Percentiles rank a stretch among this genome's conserved stretches.
phyloP scores from a whole-genome alignment of 2,329 filamentous ascomycete genomes.

The Fusarium sp. region DNA sequence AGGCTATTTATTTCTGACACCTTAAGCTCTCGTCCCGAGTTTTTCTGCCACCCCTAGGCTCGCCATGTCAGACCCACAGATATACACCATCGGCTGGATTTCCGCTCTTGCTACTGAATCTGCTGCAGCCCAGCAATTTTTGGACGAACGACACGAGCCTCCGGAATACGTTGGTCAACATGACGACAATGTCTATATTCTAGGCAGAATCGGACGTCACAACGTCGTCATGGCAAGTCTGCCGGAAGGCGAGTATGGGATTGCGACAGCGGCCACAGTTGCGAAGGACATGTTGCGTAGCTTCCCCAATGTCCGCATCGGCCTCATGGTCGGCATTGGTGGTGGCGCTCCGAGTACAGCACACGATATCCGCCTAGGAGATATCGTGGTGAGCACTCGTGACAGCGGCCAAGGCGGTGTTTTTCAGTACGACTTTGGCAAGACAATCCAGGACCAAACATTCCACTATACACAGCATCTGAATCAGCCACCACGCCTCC shows the following conservation, averaged over 20 bases:
- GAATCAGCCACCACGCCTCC: conserved; percentile 32
- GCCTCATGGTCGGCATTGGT: conserved; percentile 53
- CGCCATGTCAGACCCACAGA: conserved; percentile 20
- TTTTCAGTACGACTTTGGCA: conserved; percentile 48
- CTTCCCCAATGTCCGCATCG: conserved; percentile 49
- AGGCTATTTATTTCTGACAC: too few relatives aligned
- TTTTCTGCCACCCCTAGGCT: too few relatives aligned
- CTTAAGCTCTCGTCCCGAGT: too few relatives aligned
- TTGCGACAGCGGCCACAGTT: conserved; percentile 44
- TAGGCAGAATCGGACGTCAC: conserved; percentile 51
- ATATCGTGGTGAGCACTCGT: conserved; percentile 43
- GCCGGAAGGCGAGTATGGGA: conserved; percentile 48
- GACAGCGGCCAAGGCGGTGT: conserved; percentile 35
- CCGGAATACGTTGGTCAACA: conserved; percentile 42
- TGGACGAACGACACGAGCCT: conserved; percentile 54
- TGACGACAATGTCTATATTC: conserved; percentile 51
- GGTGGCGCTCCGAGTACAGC: conserved; percentile 53
- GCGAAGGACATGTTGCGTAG: conserved; percentile 48
- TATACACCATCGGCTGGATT: conserved; percentile 60
- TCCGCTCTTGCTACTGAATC: conserved; percentile 55
- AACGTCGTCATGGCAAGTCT: conserved; percentile 53
- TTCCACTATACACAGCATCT: conserved; percentile 35
- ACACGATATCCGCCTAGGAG: conserved; percentile 52
- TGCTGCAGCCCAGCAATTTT: conserved; percentile 53
- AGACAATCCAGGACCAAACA: conserved; percentile 32